phyloP scores from a whole-genome alignment of 148 eudicot genomes.

The Diospyros kaki region DNA sequence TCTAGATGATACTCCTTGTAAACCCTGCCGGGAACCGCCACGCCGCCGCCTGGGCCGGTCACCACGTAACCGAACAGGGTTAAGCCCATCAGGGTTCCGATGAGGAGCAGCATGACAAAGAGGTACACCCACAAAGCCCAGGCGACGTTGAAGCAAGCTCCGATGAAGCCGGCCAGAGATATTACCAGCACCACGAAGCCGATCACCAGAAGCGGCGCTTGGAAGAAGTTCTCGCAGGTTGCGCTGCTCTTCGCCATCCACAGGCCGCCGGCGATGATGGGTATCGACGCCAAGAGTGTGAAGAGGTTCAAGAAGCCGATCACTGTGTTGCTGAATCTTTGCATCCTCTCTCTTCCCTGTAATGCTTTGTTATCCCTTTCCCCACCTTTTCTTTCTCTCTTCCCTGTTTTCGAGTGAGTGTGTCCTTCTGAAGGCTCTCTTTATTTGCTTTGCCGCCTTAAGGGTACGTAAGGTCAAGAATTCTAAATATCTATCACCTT shows the following conservation, averaged over 20 bases:
- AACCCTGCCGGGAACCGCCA: constrained; percentile 42
- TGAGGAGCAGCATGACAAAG: constrained; percentile 58
- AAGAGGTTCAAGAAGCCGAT: constrained; percentile 85
- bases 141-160: constrained; percentile 76
- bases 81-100: constrained; percentile 36
- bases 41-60: constrained; percentile 59
- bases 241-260: constrained; percentile 68
- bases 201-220: constrained; percentile 58
- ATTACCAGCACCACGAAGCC: constrained; percentile 65
- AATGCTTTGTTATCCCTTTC: too few relatives aligned
- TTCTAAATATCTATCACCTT: too few relatives aligned
- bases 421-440: too few relatives aligned
- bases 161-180: constrained; percentile 78
- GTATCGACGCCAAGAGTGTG: constrained; percentile 72
- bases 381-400: too few relatives aligned
- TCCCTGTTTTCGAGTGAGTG: too few relatives aligned
- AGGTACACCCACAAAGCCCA: constrained; percentile 81
- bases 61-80: constrained; percentile 76
- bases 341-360: constrained; percentile 24
- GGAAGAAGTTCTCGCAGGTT: constrained; percentile 73
- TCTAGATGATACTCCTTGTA: constrained; percentile 56
- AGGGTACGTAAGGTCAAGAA: too few relatives aligned
- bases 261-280: constrained; percentile 73
- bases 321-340: constrained; percentile 76
- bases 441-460: too few relatives aligned